Percentiles rank a stretch among this genome's conserved stretches.
Evolutionary conservation across 2,329 filamentous ascomycete species (phyloP).

Genomic region (Incumbomyces delicatus): DNA sequence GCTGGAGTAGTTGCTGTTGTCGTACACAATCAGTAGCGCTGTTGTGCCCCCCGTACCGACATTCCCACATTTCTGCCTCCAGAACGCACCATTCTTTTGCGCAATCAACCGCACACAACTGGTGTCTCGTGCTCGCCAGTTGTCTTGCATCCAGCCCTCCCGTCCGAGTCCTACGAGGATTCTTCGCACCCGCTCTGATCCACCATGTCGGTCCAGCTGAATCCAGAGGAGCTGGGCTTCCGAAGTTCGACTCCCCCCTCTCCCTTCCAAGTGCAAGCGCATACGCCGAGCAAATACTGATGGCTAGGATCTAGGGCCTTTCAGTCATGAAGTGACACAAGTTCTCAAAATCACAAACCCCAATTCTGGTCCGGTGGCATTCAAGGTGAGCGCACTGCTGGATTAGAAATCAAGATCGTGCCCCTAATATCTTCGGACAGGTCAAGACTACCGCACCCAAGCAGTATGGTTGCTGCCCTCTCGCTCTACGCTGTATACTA

Average conservation of each 20-base stretch:
- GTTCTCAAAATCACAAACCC: constrained; percentile 50
- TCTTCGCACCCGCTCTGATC: background rate
- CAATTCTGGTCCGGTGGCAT: constrained; percentile 50
- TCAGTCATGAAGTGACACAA: constrained; percentile 55
- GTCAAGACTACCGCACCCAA: constrained; percentile 99
- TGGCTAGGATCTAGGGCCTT: constrained; percentile 47
- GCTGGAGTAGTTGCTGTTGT: background rate
- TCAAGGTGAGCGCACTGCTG: constrained; percentile 40
- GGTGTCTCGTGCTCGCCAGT: background rate
- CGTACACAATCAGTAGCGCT: background rate
- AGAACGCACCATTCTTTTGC: too few species aligned
- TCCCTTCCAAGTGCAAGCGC: constrained; percentile 1
- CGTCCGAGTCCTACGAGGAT: too few species aligned
- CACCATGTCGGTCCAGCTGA: constrained; percentile 89
- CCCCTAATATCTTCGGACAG: constrained; percentile 37
- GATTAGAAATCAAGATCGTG: constrained; percentile 2
- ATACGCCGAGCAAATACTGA: constrained; percentile 14
- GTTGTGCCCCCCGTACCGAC: too few species aligned
- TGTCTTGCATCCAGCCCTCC: background rate
- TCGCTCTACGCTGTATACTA: constrained; percentile 16
- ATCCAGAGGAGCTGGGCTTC: constrained; percentile 85
- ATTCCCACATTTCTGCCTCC: too few species aligned
- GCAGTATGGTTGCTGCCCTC: constrained; percentile 58
- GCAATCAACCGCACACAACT: background rate
- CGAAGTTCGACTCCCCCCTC: constrained; percentile 50